Percentiles rank a stretch among this genome's conserved stretches.
Evolutionary conservation across 129 eudicot species (phyloP).

Genomic region (Tanacetum coccineum): DNA sequence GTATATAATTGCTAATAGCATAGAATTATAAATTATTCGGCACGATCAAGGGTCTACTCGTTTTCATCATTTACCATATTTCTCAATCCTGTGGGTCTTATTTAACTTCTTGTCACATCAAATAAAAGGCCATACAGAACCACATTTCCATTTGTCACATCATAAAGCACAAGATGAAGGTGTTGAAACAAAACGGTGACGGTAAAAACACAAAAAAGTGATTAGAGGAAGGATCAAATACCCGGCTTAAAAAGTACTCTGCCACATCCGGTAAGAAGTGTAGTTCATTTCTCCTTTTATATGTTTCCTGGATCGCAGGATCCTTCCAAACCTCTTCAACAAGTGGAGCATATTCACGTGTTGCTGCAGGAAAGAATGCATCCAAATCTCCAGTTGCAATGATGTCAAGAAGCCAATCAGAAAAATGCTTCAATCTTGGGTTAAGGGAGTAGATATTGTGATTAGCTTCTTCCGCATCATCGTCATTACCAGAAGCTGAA

Average conservation of each 20-base stretch:
- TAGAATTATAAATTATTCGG: no score
- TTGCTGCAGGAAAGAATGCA: conserved; percentile 95
- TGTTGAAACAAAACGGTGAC: background rate
- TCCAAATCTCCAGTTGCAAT: conserved; percentile 97
- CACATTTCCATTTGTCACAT: conserved; percentile 7
- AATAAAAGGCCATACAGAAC: no score
- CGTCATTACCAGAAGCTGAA: conserved; percentile 42
- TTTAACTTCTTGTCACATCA: background rate
- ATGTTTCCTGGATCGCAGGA: conserved; percentile 94
- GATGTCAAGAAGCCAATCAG: conserved; percentile 96
- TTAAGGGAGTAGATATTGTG: conserved; percentile 63
- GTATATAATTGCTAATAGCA: background rate
- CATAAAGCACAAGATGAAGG: conserved; percentile 10
- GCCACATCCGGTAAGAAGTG: conserved; percentile 94
- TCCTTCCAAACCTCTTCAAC: conserved; percentile 99
- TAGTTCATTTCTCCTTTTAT: conserved; percentile 72
- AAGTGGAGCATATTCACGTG: conserved; percentile 96
- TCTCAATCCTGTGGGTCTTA: background rate
- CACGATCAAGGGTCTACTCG: background rate
- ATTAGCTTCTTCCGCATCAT: conserved; percentile 39
- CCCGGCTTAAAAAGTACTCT: conserved; percentile 92
- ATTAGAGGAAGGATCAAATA: conserved; percentile 27
- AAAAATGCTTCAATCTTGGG: conserved; percentile 85
- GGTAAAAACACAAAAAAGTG: background rate
- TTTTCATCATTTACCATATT: background rate